These are phyloP conservation scores for Fusarium euwallaceae DNA, from an alignment of 2,329 filamentous ascomycete species.

Conservation along the genomic window DNA sequence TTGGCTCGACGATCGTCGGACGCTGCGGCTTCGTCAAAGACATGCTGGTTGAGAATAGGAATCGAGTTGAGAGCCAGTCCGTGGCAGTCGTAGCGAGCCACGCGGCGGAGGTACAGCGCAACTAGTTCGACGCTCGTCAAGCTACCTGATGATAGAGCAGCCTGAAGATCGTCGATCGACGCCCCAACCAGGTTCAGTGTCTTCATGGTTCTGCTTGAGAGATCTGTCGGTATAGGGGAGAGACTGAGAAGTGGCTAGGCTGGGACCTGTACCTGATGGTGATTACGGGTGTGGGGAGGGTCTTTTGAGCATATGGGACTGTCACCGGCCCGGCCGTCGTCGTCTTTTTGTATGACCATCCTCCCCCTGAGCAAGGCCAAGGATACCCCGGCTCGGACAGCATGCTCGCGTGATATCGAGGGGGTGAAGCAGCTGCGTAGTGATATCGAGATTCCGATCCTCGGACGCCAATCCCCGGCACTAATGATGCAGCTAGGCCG, in stretches of 20 bases:
- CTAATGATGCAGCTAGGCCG: neutral
- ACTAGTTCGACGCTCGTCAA: constrained; percentile 46
- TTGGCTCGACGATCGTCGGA: constrained; percentile 24
- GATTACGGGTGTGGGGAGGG: neutral
- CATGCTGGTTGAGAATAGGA: neutral
- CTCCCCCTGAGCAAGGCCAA: neutral
- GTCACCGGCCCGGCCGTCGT: neutral
- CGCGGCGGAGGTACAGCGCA: constrained; percentile 41
- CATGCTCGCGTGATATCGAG: neutral
- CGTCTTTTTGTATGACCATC: neutral
- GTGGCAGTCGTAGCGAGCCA: constrained; percentile 43
- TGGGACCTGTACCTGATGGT: neutral
- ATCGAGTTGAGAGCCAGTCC: constrained; percentile 24
- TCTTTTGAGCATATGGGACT: neutral
- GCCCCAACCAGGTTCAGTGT: constrained; percentile 41
- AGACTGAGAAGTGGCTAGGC: neutral
- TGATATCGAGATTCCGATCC: neutral
- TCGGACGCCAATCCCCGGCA: neutral
- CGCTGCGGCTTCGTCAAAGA: neutral
- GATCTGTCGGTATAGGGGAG: neutral
- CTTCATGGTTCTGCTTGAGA: neutral
- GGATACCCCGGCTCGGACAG: neutral
- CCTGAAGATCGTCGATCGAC: constrained; percentile 42
- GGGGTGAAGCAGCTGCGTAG: neutral
- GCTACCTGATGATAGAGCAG: constrained; percentile 33